A percentile compares a stretch with the other conserved stretches of the same genome.
Evolutionary conservation across 768 basidiomycete genomes (phyloP).

Genomic region (Collybia mongolica): DNA sequence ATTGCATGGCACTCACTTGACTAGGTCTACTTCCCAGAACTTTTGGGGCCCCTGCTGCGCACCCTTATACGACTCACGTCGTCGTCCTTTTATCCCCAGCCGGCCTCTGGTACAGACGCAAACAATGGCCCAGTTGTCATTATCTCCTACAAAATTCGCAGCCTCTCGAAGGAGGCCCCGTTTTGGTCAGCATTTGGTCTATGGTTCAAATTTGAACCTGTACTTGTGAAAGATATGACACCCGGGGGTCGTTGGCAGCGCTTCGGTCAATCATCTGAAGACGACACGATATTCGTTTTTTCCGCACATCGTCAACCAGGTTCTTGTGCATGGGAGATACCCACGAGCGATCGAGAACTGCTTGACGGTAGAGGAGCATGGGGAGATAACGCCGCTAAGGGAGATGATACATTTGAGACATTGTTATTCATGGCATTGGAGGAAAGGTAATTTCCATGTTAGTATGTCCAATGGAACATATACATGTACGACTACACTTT

Average conservation of each 20-base stretch:
- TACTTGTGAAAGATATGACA: conserved; percentile 33
- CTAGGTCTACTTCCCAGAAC: conserved; percentile 84
- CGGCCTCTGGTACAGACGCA: conserved; percentile 16
- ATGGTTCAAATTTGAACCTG: conserved; percentile 69
- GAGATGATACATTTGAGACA: conserved; percentile 73
- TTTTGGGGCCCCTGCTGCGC: conserved; percentile 74
- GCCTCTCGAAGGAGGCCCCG: conserved; percentile 64
- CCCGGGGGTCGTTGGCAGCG: conserved; percentile 32
- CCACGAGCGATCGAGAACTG: conserved; percentile 51
- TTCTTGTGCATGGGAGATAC: conserved; percentile 57
- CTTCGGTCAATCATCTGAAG: conserved; percentile 34
- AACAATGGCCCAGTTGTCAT: conserved; percentile 33
- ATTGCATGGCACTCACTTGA: conserved; percentile 3
- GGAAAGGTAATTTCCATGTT: conserved; percentile 5
- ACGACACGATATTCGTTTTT: conserved; percentile 60
- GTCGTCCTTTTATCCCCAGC: conserved; percentile 31
- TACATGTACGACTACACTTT: not conserved
- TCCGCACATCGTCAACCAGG: conserved; percentile 54
- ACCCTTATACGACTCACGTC: conserved; percentile 74
- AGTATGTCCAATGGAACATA: not conserved
- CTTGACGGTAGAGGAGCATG: conserved; percentile 55
- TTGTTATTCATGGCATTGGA: conserved; percentile 49
- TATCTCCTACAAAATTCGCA: conserved; percentile 78
- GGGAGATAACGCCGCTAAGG: conserved; percentile 41
- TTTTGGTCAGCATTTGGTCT: conserved; percentile 83